Conservation (phyloP, 495 filamentous ascomycete genomes). For the Aspergillus taichungensis region DNA sequence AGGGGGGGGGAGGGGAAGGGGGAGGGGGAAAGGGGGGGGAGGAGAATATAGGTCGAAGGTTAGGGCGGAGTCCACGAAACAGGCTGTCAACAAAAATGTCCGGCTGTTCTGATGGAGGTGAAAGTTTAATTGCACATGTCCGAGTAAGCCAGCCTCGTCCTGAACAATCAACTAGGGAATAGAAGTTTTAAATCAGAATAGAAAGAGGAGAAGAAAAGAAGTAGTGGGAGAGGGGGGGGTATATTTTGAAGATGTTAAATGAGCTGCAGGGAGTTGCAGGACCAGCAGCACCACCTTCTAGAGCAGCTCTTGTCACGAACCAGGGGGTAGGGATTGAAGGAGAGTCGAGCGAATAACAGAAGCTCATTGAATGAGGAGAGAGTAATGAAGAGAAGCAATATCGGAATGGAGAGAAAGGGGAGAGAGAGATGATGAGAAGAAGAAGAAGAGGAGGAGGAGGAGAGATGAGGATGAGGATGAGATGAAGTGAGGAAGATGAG, state of each 20-base stretch:
- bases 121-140: too few relatives aligned
- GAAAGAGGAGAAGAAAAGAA: background rate
- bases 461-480: background rate
- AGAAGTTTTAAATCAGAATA: background rate
- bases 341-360: background rate
- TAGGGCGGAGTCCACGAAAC: background rate
- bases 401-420: background rate
- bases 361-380: background rate
- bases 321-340: background rate
- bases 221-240: background rate
- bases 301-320: too few relatives aligned
- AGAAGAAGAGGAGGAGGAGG: background rate
- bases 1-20: constrained; percentile 2
- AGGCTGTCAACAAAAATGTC: background rate
- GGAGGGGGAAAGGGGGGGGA: constrained; percentile 1
- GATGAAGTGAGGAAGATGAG: background rate
- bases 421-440: background rate
- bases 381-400: background rate
- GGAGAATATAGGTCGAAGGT: background rate
- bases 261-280: background rate
- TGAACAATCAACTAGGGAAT: too few relatives aligned
- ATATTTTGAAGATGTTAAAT: too few relatives aligned
- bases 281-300: background rate
- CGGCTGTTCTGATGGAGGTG: too few relatives aligned
- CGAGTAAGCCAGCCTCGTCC: too few relatives aligned